phyloP scores from a whole-genome alignment of 192 early-diverging fungal species.

The Coemansia sp. region DNA sequence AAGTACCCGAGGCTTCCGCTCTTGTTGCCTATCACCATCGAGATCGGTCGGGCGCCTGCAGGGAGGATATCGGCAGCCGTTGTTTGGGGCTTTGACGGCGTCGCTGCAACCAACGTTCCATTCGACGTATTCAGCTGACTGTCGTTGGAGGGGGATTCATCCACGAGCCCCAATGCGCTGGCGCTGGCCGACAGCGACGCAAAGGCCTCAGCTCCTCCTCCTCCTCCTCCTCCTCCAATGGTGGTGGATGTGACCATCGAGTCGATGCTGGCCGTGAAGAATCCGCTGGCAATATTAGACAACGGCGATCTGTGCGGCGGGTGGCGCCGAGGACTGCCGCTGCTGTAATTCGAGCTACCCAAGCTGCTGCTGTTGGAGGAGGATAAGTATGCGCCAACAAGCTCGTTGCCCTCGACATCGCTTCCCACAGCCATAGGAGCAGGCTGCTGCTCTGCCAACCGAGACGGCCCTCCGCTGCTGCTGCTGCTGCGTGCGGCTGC shows the following conservation, averaged over 20 bases:
- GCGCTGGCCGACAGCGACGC: conserved; percentile 4
- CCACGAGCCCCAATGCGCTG: neutral
- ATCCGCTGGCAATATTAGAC: conserved; percentile 27
- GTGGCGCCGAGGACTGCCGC: conserved; percentile 15
- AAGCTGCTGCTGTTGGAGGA: neutral
- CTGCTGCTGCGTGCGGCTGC: conserved; percentile 1
- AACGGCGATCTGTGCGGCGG: conserved; percentile 31
- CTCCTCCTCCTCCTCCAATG: neutral
- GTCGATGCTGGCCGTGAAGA: conserved; percentile 47
- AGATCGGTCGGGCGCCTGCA: neutral
- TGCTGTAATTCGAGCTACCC: neutral
- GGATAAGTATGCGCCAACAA: neutral
- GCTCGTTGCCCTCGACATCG: neutral
- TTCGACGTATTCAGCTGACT: conserved; percentile 5
- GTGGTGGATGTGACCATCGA: conserved; percentile 21
- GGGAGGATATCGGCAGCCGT: neutral
- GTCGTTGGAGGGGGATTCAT: neutral
- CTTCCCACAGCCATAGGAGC: neutral
- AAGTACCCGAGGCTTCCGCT: conserved; percentile 32
- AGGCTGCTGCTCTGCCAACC: conserved; percentile 1
- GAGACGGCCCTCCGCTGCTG: neutral
- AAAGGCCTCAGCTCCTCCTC: neutral
- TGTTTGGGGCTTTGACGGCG: conserved; percentile 2
- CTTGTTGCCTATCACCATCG: neutral
- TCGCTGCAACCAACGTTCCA: neutral